These are phyloP conservation scores for Mycena capillaripes DNA, from an alignment of 768 basidiomycete species.

Conservation along the genomic window DNA sequence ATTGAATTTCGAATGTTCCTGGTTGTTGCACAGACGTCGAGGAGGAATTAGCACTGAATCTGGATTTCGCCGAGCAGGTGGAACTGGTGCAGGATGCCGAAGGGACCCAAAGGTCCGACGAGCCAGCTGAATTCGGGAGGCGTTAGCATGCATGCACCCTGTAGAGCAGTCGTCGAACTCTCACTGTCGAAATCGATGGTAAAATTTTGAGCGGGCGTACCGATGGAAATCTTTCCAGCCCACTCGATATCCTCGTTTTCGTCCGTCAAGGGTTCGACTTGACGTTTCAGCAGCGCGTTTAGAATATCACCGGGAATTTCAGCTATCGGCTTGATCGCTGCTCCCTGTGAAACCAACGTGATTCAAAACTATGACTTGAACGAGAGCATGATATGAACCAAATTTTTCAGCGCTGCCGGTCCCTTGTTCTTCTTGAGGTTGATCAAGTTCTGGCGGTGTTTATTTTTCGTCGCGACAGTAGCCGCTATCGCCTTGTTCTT, in stretches of 20 bases:
- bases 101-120: constrained; percentile 46
- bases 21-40: constrained; percentile 46
- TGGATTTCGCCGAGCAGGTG: constrained; percentile 46
- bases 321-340: constrained; percentile 46
- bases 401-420: constrained; percentile 24
- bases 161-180: neutral
- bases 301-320: constrained; percentile 32
- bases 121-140: constrained; percentile 19
- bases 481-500: constrained; percentile 36
- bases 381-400: constrained; percentile 1
- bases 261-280: constrained; percentile 51
- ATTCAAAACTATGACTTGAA: no score
- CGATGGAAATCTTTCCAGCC: constrained; percentile 56
- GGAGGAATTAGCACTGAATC: constrained; percentile 46
- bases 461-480: constrained; percentile 43
- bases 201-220: constrained; percentile 50
- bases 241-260: constrained; percentile 53
- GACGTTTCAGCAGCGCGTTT: constrained; percentile 42
- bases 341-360: constrained; percentile 37
- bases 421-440: constrained; percentile 51
- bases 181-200: constrained; percentile 58
- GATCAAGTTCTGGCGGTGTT: constrained; percentile 54
- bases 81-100: constrained; percentile 44
- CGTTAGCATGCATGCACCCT: neutral
- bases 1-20: constrained; percentile 53